Evolutionary conservation across 345 rosid species (phyloP).

Genomic region (Gynandropsis gynandra): DNA sequence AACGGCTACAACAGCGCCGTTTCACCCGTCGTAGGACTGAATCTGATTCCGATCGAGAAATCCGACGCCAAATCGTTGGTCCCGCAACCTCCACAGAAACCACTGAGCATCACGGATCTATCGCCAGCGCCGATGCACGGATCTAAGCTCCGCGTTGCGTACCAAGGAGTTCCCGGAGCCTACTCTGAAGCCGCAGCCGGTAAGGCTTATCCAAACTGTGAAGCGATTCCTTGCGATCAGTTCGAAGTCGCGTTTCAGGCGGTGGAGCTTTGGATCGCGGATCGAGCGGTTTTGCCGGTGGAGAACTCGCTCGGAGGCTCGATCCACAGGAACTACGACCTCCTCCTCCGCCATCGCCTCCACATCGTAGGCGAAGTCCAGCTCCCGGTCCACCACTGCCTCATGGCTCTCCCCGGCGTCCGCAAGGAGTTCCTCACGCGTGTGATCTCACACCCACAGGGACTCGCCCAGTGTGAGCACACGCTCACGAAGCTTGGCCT

Average conservation of each 20-base stretch:
- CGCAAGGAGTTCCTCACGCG: conserved; percentile 68
- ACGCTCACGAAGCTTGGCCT: conserved; percentile 73
- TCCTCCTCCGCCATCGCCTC: conserved; percentile 91
- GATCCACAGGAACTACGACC: conserved; percentile 90
- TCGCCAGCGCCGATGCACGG: conserved; percentile 94
- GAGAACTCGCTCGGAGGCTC: conserved; percentile 97
- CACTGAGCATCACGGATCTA: conserved; percentile 61
- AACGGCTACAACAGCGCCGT: conserved; percentile 47
- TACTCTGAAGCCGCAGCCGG: conserved; percentile 98
- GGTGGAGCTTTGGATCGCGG: conserved; percentile 98
- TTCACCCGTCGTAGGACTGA: conserved; percentile 32
- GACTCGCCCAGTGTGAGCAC: conserved; percentile 84
- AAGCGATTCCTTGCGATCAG: conserved; percentile 95
- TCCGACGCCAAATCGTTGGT: conserved; percentile 19
- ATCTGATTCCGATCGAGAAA: conserved; percentile 43
- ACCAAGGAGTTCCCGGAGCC: conserved; percentile 98
- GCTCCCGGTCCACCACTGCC: conserved; percentile 88
- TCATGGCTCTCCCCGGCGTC: conserved; percentile 82
- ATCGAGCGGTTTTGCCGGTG: conserved; percentile 85
- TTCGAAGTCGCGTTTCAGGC: conserved; percentile 96
- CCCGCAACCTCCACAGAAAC: conserved; percentile 27
- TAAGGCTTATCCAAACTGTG: conserved; percentile 86
- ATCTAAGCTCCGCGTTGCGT: conserved; percentile 76
- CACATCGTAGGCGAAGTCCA: conserved; percentile 98
- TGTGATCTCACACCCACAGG: conserved; percentile 95